These are phyloP conservation scores for Thuja plicata DNA, from an alignment of 83 land plant species.

Conservation along the genomic window DNA sequence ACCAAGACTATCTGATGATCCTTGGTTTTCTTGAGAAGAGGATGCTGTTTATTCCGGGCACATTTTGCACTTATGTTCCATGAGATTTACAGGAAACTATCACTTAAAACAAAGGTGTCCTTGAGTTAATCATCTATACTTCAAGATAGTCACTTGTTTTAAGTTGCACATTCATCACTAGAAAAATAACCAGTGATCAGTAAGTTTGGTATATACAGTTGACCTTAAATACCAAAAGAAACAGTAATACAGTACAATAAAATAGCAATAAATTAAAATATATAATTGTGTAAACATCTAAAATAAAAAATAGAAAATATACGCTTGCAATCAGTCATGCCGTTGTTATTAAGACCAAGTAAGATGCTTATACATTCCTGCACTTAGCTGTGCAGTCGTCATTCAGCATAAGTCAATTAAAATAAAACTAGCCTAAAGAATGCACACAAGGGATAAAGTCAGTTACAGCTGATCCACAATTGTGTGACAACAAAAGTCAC, in stretches of 20 bases:
- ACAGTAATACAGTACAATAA: too few species aligned
- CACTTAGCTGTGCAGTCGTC: background rate
- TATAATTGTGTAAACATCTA: too few species aligned
- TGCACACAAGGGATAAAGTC: background rate
- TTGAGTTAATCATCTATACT: background rate
- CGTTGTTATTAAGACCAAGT: background rate
- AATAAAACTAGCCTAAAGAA: background rate
- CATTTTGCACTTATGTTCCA: too few species aligned
- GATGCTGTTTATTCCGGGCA: too few species aligned
- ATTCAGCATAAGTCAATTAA: background rate
- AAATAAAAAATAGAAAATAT: too few species aligned
- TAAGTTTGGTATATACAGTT: background rate
- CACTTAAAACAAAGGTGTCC: background rate
- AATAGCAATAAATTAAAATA: too few species aligned
- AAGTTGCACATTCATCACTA: background rate
- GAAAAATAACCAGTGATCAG: background rate
- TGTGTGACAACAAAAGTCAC: background rate
- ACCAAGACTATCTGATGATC: too few species aligned
- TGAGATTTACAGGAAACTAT: too few species aligned
- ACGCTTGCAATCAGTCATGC: background rate
- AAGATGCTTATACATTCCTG: background rate
- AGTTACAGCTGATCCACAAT: background rate
- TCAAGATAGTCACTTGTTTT: background rate
- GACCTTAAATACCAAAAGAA: too few species aligned
- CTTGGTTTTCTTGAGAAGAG: too few species aligned